Conservation (phyloP, 768 basidiomycete species). For the Termitomyces sp. region DNA sequence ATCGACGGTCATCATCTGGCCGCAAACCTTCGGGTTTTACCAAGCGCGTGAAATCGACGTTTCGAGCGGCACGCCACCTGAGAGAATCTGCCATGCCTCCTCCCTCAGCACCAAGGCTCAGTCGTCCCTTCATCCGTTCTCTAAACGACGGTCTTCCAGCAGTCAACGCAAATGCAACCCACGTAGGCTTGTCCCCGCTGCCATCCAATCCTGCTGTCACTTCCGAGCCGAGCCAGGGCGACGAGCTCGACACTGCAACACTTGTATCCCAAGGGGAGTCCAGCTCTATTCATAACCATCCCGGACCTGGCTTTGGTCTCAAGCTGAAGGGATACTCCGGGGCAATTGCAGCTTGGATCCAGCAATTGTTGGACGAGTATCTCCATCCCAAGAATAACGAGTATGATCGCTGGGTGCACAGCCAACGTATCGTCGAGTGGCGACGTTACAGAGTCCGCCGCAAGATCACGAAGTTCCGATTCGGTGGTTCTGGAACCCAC, state of each 20-base stretch:
- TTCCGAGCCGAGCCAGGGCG: background rate
- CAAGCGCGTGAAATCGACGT: background rate
- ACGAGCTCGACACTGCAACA: background rate
- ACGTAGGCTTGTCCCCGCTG: background rate
- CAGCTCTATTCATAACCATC: background rate
- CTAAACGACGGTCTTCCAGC: background rate
- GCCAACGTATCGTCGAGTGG: background rate
- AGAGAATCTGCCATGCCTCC: background rate
- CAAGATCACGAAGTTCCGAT: background rate
- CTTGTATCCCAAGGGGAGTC: background rate
- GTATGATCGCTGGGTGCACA: background rate
- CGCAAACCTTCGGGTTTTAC: background rate
- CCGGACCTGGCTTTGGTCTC: background rate
- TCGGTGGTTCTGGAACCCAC: background rate
- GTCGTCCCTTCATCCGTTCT: background rate
- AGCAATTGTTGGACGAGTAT: background rate
- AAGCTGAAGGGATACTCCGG: background rate
- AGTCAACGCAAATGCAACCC: background rate
- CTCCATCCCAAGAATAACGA: background rate
- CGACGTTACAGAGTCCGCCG: background rate
- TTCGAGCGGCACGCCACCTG: background rate
- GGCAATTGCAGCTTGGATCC: background rate
- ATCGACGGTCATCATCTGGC: background rate
- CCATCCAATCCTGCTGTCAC: background rate
- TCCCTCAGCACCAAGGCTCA: background rate